Percentiles rank a stretch among this genome's conserved stretches.
These are phyloP conservation scores for Barnettozyma wickerhamii DNA, from an alignment of 805 yeast genomes.

Conservation along the genomic window DNA sequence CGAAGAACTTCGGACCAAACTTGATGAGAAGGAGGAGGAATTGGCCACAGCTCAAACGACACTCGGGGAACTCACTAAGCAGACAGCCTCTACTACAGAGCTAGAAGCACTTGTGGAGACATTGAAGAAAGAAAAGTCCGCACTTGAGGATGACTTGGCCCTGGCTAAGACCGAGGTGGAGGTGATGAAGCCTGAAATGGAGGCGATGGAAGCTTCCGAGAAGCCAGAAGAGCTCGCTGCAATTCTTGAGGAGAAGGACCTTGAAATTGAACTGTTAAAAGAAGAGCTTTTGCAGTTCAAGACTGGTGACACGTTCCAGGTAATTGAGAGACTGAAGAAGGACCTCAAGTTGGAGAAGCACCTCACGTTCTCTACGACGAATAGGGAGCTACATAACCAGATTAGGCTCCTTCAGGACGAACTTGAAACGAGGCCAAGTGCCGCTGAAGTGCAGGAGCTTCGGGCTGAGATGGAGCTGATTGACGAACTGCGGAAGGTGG, in stretches of 20 bases:
- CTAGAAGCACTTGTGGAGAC: not conserved
- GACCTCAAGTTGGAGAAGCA: slow-evolving; percentile 1
- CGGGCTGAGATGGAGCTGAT: slow-evolving; percentile 41
- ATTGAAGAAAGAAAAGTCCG: not conserved
- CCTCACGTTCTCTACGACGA: slow-evolving; percentile 12
- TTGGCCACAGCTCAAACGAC: not conserved
- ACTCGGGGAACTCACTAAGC: too few species aligned
- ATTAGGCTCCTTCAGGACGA: slow-evolving; percentile 19
- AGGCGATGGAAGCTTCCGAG: not conserved
- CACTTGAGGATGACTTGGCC: slow-evolving; percentile 3
- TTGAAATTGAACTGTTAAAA: slow-evolving; percentile 23
- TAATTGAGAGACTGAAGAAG: not conserved
- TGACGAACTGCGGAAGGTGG: slow-evolving; percentile 31
- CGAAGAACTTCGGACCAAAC: not conserved
- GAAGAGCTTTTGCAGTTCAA: slow-evolving; percentile 19
- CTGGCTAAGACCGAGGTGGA: slow-evolving; percentile 2
- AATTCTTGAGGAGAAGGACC: slow-evolving; percentile 18
- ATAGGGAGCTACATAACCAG: slow-evolving; percentile 25
- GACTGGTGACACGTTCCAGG: not conserved
- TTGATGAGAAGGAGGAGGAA: slow-evolving; percentile 1
- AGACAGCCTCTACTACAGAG: not conserved
- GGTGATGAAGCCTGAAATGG: not conserved
- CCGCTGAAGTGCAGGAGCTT: slow-evolving; percentile 38
- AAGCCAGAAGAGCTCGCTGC: not conserved
- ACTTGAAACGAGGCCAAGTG: slow-evolving; percentile 34